Base-by-base conservation (phyloP, 352 stramenopile genomes). In the Pythium periplocum region DNA sequence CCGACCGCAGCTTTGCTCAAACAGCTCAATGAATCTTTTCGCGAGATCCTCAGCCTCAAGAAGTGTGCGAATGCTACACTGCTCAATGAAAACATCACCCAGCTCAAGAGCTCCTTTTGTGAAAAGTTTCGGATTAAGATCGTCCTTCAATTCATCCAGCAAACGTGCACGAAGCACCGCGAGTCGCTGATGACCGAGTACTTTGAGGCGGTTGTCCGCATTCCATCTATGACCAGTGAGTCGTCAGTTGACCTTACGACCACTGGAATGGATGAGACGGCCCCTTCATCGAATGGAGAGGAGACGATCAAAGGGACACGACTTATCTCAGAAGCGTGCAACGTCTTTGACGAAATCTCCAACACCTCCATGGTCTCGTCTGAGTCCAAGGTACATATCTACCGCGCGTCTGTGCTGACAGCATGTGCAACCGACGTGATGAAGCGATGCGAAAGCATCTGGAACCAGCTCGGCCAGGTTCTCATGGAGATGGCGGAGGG, bases 301-400 rank as follows among this genome's bases (percentile, higher is more conserved):
- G 12, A 6, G 17, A 2, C n/a, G 42, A 78, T 70, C 2, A 86
- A 84, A 59, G 64, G 76, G 4, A 55, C 66, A 11, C 55, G 59
- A n/a, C 51, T 85, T 3, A 64, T 89, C 10, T n/a, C 55, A 0
- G 75, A 89, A 49, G 78, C 74, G 7, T 64, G 64, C 38, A 54
- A 62, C 4, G 72, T 65, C 4, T 87, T 84, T 55, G 72, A 86
- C 51, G 61, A 78, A 36, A 74, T 85, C 45, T 69, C 65, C 48
- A 86, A 84, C 45, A 71, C 76, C 26, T 90, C 78, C 0, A 85
- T 82, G 59, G 59, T 87, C 34, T 84, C 76, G 6, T 90, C 78
- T 9, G 78, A 87, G 62, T 86, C 75, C 33, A 85, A 85, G 40
- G 76, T 90, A 40, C 62, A 79, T 34, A 47, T 90, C 10, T 62